Evolutionary conservation across 257 asterid genomes (phyloP), one percentile per base, ranked within the genome.

Genomic region (Solanum pimpinellifolium): DNA sequence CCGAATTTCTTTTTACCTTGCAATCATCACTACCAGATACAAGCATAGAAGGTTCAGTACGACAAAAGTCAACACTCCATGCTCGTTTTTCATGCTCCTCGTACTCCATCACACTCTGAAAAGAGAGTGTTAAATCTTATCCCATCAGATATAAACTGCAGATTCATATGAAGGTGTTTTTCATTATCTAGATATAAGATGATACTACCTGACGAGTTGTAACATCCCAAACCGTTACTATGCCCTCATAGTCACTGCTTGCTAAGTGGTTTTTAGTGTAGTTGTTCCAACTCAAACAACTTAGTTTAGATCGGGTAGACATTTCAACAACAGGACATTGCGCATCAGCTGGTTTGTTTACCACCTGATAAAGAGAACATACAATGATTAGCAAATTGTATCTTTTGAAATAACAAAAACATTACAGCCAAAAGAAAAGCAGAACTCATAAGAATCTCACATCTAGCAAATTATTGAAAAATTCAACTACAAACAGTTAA

Each of bases 61-160:
- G 86, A 35, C 98, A 95, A 90, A 96, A 96, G 90, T 96, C 99
- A 69, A 96, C 97, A 91, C 99, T 94, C 98, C 98, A 96, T 39
- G 99, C 99, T 74, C 98, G 96, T 86, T 96, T 96, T 88, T 96
- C 99, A 90, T 96, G 98, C 93, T 96, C 99, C 90, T 94, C 99
- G 16, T 95, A 96, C 91, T 96, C 99, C 97, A 93, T 96, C 88
- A 96, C 93, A 88, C 99, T 95, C 99, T 95, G 86, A 70, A 83
- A 62, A 73, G 74, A 85, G n/a, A 39, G 73, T 37, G 87, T 83
- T 52, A 2, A 2, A 52, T 11, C 73, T 25, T 74, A 86, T 27
- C 44, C 33, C 60, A 85, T 68, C 5, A 42, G 39, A 78, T 68
- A 62, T 37, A 68, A 81, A 81, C 85, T 78, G 14, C 82, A 86